Percentiles rank a stretch among this genome's conserved stretches.
Evolutionary conservation across 2,329 filamentous ascomycete genomes (phyloP).

Genomic region (Macroventuria anomochaeta): DNA sequence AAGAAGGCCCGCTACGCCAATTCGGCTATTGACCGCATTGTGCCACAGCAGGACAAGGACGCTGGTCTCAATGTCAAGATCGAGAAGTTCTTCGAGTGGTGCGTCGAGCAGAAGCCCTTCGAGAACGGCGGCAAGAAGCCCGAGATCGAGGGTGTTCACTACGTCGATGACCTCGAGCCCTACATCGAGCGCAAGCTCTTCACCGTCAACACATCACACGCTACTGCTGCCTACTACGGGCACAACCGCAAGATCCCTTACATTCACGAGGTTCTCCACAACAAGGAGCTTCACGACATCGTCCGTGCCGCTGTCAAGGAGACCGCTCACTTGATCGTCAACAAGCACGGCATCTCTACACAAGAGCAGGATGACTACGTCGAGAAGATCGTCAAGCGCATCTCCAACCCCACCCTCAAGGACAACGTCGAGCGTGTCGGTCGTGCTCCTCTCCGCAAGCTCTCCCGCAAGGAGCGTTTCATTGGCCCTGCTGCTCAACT

Average conservation of each 20-base stretch:
- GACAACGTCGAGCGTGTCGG: constrained; percentile 95
- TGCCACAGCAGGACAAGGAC: constrained; percentile 83
- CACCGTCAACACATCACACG: constrained; percentile 98
- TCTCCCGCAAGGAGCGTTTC: constrained; percentile 94
- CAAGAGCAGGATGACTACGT: constrained; percentile 86
- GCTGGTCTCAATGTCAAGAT: constrained; percentile 90
- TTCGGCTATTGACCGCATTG: constrained; percentile 97
- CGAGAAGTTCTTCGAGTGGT: constrained; percentile 99
- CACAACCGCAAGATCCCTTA: constrained; percentile 85
- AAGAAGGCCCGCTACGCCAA: constrained; percentile 90
- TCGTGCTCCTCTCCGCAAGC: constrained; percentile 90
- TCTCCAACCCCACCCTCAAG: constrained; percentile 91
- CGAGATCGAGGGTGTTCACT: constrained; percentile 85
- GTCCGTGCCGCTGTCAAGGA: constrained; percentile 82
- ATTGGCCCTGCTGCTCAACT: constrained; percentile 90
- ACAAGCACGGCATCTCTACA: constrained; percentile 80
- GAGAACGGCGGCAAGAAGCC: constrained; percentile 69
- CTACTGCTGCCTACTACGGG: constrained; percentile 94
- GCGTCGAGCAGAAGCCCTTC: constrained; percentile 88
- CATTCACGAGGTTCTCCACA: constrained; percentile 86
- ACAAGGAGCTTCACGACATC: constrained; percentile 78
- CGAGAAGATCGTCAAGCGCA: constrained; percentile 88
- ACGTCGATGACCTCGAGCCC: constrained; percentile 87
- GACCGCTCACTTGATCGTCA: constrained; percentile 83
- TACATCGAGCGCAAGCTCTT: constrained; percentile 99